These are phyloP conservation scores for Penicillium tannophilum DNA, from an alignment of 495 filamentous ascomycete species.

Conservation along the genomic window DNA sequence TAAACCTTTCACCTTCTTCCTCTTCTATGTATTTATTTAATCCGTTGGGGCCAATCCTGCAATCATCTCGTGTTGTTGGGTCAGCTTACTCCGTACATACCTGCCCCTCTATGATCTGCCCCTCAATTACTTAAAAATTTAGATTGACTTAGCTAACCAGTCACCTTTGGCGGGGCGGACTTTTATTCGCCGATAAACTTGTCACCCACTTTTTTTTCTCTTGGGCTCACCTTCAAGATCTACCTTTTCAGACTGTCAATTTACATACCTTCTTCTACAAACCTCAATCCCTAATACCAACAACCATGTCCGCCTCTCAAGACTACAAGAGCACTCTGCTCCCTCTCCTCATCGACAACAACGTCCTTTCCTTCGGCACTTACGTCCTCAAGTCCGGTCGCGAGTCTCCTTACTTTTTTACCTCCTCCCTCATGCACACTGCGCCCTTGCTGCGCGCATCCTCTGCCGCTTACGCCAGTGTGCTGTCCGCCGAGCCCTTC, in stretches of 20 bases:
- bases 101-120: neutral
- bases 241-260: neutral
- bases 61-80: neutral
- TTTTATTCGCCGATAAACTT: constrained; percentile 1
- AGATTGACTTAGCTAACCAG: neutral
- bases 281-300: neutral
- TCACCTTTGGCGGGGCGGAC: neutral
- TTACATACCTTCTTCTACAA: neutral
- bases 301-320: constrained; percentile 30
- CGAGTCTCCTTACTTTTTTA: constrained; percentile 98
- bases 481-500: constrained; percentile 56
- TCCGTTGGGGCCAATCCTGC: neutral
- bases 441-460: constrained; percentile 73
- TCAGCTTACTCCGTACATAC: neutral
- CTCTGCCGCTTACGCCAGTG: constrained; percentile 75
- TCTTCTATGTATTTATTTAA: neutral
- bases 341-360: constrained; percentile 66
- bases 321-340: constrained; percentile 72
- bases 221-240: neutral
- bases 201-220: constrained; percentile 10
- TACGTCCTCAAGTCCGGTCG: constrained; percentile 92
- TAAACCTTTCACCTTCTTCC: neutral
- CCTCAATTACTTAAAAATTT: constrained; percentile 1
- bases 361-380: constrained; percentile 83
- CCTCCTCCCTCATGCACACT: constrained; percentile 82